These are phyloP conservation scores for Vachellia pachyceras DNA, from an alignment of 306 rosid species.

Conservation along the genomic window DNA sequence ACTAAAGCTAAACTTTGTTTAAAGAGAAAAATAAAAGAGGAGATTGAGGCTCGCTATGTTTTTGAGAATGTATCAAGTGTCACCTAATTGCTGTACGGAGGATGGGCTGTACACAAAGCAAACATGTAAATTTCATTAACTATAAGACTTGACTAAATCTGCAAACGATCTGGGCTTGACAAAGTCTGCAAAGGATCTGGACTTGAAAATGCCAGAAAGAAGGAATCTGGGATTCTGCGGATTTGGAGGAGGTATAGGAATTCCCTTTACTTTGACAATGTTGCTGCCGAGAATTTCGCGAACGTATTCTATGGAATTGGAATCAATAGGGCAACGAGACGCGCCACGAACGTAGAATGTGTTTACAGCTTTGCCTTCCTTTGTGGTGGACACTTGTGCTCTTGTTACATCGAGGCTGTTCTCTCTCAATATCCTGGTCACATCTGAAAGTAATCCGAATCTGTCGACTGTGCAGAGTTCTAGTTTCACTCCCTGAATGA, in stretches of 20 bases:
- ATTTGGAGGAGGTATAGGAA: slow-evolving; percentile 52
- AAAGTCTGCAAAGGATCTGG: slow-evolving; percentile 88
- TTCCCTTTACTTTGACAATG: slow-evolving; percentile 89
- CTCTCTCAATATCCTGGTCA: slow-evolving; percentile 90
- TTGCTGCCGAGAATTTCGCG: slow-evolving; percentile 81
- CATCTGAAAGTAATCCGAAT: slow-evolving; percentile 85
- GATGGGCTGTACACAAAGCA: slow-evolving; percentile 51
- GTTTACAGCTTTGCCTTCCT: slow-evolving; percentile 86
- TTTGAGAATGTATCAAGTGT: slow-evolving; percentile 40
- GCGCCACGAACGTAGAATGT: slow-evolving; percentile 91
- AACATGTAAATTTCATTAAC: slow-evolving; percentile 51
- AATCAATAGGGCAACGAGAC: slow-evolving; percentile 77
- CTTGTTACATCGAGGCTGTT: slow-evolving; percentile 91
- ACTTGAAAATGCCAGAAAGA: slow-evolving; percentile 90
- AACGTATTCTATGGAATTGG: slow-evolving; percentile 78
- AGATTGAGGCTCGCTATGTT: slow-evolving; percentile 16
- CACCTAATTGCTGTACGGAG: slow-evolving; percentile 40
- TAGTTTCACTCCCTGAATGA: slow-evolving; percentile 83
- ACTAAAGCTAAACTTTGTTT: slow-evolving; percentile 27
- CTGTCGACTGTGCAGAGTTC: slow-evolving; percentile 96
- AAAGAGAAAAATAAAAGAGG: not conserved
- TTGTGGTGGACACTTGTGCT: slow-evolving; percentile 91
- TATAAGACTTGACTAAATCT: slow-evolving; percentile 79
- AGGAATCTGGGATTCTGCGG: slow-evolving; percentile 75
- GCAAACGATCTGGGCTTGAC: too few relatives aligned